Evolutionary conservation across 495 filamentous ascomycete species (phyloP), one percentile per base, ranked within the genome.

Genomic region (Lasiosphaeria miniovina): DNA sequence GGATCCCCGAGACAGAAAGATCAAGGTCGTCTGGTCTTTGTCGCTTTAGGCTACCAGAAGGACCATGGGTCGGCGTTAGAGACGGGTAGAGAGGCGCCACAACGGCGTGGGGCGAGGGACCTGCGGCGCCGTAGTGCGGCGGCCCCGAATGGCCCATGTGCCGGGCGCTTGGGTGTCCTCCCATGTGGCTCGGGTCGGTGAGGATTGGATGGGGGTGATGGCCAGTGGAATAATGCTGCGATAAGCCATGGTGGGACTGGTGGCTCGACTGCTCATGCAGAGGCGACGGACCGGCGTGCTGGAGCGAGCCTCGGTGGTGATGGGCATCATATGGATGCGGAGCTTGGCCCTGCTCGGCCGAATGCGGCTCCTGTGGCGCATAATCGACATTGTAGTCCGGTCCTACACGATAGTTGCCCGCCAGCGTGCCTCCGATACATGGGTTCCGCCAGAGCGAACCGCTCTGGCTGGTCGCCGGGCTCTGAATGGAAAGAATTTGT

Each of bases 391-490:
- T 74, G 74, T 82, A 84, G 69, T 81, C 81, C 68, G 77, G 73
- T 70, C 71, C 75, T 71, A 80, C 75, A 77, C 80, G 82, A 75
- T 84, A 84, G 67, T 84, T 82, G 75, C 79, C 76, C 80, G 84
- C 84, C 84, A 86, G 82, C 70, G 79, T 85, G 82, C 77, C 84
- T 77, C 79, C 79, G 74, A 84, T 76, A 77, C 85, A 88, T 88
- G 83, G 80, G 81, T 82, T 81, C 84, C 82, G 83, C 85, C 85
- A 86, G 83, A 87, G 82, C 84, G 80, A 77, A 74, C 79, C 82
- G 83, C 83, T 82, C 82, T 82, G 81, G 84, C 83, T 84, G 83
- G 78, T 80, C 78, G 80, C 82, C 78, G 78, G 76, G 74, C 63
- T 77, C 73, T 81, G 77, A 73, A 77, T 72, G 62, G 78, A 75